Evolutionary conservation across 1,284 basidiomycete species (phyloP).

Genomic region (Kwoniella shivajii): DNA sequence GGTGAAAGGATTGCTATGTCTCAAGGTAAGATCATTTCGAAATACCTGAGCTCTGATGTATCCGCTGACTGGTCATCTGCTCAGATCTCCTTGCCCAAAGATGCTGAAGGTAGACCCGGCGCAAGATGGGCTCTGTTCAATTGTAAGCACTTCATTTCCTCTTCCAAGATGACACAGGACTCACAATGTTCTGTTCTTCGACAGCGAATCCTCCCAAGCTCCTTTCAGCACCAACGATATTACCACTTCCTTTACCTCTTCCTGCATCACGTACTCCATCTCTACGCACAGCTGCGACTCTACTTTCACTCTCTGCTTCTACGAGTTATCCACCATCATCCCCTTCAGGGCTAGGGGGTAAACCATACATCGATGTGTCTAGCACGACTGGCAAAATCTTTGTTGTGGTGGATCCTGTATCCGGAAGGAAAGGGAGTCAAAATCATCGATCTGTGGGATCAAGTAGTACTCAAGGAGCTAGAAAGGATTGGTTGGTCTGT

Average conservation of each 20-base stretch:
- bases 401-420: conserved; percentile 30
- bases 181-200: too few relatives aligned
- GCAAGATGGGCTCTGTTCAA: conserved; percentile 38
- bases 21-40: conserved; percentile 36
- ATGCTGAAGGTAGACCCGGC: conserved; percentile 21
- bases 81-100: conserved; percentile 38
- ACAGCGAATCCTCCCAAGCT: conserved; percentile 28
- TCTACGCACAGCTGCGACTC: conserved; percentile 23
- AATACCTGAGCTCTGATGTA: neutral
- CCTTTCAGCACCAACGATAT: conserved; percentile 33
- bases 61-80: neutral
- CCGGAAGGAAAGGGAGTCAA: conserved; percentile 6
- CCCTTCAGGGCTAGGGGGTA: neutral
- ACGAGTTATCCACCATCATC: conserved; percentile 28
- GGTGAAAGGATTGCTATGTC: conserved; percentile 36
- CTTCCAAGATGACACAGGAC: neutral
- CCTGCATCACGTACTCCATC: conserved; percentile 9
- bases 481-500: conserved; percentile 43
- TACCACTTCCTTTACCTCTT: conserved; percentile 35
- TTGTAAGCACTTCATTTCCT: conserved; percentile 24
- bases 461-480: conserved; percentile 11
- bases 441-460: neutral
- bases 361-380: conserved; percentile 39
- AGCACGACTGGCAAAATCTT: conserved; percentile 40
- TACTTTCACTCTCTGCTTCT: conserved; percentile 29